Evolutionary conservation across 306 rosid genomes (phyloP), one percentile per base, ranked within the genome.

Genomic region (Gynostemma pentaphyllum): DNA sequence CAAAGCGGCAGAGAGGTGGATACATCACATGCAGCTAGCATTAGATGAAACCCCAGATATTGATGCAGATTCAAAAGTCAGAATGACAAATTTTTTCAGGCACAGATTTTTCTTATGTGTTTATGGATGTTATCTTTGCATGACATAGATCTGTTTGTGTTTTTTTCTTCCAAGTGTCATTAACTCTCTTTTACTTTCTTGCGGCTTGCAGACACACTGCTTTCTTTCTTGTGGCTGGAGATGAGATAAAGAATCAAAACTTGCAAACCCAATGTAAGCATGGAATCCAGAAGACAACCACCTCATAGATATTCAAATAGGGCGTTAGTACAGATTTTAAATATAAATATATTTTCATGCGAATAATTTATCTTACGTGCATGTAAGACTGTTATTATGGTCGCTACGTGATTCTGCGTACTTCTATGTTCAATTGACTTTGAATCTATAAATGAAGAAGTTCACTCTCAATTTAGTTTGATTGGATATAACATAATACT

Each of bases 221-320:
- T 29, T 88, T 82, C 72, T 88, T 92, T 76, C 85, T 92, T 27
- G 95, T 88, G 71, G 94, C 96, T 27, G 96, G 96, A 22, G 74
- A 86, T 71, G 79, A 82, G 57, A 66, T 73, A 66, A 86, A 82
- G 84, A 76, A 73, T 74, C 92, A 75, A 50, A 74, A 65, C 74
- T 70, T 64, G 49, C 82, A 65, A 51, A 22, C 68, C 27, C 78
- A 76, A 18, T 81, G 88, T 70, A 82, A 81, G 78, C 72, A 81
- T 78, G 84, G 73, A 26, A n/a, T 71, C 22, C 69, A 47, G 57
- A 39, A 64, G 34, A 12, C 57, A 27, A 28, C 59, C 30, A 57
- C 69, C n/a, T 29, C 59, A 0, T 64, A 64, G 53, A 46, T 12
- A 18, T 45, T 19, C 21, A n/a, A n/a, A n/a, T 9, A 30, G 53